phyloP scores from a whole-genome alignment of 169 alveolate species.

The Eimeria maxima region DNA sequence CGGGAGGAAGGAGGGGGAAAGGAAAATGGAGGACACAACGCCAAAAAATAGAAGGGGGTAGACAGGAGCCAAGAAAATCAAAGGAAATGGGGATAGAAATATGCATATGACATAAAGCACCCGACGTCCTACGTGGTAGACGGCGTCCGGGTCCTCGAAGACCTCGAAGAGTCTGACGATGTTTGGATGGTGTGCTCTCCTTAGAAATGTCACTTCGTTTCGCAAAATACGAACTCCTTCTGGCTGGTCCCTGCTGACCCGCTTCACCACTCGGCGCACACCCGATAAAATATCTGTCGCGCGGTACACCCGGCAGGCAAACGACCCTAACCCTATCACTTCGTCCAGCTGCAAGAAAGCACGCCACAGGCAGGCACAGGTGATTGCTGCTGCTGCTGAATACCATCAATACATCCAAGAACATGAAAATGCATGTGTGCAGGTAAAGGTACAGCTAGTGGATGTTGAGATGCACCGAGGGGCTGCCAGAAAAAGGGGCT shows the following conservation, averaged over 20 bases:
- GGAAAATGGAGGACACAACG: background rate
- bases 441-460: background rate
- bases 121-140: constrained; percentile 60
- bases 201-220: constrained; percentile 42
- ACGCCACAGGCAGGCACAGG: background rate
- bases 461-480: background rate
- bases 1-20: background rate
- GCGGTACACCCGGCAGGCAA: constrained; percentile 70
- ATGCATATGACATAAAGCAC: background rate
- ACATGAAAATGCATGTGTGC: background rate
- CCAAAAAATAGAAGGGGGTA: background rate
- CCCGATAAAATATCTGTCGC: constrained; percentile 76
- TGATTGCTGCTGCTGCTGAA: too few relatives aligned
- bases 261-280: constrained; percentile 76
- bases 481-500: background rate
- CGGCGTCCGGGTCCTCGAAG: constrained; percentile 89
- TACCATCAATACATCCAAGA: too few relatives aligned
- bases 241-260: constrained; percentile 72
- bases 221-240: constrained; percentile 66
- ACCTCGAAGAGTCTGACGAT: constrained; percentile 94
- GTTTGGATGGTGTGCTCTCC: constrained; percentile 94
- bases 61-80: background rate
- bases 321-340: constrained; percentile 73
- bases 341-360: constrained; percentile 61
- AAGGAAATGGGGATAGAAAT: background rate